These are phyloP conservation scores for Microthlaspi erraticum DNA, from an alignment of 345 rosid genomes.

Conservation along the genomic window DNA sequence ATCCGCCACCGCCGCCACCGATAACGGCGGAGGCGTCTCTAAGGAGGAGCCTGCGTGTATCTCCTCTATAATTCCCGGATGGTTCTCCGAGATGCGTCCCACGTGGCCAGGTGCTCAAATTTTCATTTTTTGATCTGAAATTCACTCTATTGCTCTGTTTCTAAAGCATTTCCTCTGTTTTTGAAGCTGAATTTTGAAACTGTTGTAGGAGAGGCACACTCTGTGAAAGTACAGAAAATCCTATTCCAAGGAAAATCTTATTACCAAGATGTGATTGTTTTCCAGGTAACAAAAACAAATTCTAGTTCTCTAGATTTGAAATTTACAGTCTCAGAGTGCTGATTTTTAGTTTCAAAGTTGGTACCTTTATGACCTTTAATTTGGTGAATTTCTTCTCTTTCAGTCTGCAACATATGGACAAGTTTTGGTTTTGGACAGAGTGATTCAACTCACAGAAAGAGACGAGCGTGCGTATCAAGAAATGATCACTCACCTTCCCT, in stretches of 20 bases:
- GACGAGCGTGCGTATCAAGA: slow-evolving; percentile 99
- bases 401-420: slow-evolving; percentile 96
- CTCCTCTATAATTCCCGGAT: slow-evolving; percentile 76
- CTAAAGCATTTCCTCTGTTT: too few species aligned
- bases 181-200: too few species aligned
- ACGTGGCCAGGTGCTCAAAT: slow-evolving; percentile 71
- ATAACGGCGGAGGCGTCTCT: slow-evolving; percentile 17
- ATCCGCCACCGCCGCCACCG: slow-evolving; percentile 28
- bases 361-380: neutral
- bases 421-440: slow-evolving; percentile 94
- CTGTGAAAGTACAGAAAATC: slow-evolving; percentile 83
- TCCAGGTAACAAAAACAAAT: slow-evolving; percentile 61
- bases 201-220: slow-evolving; percentile 91
- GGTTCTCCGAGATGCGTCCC: slow-evolving; percentile 90
- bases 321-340: neutral
- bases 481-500: slow-evolving; percentile 97
- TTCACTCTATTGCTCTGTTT: too few species aligned
- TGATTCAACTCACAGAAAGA: slow-evolving; percentile 93
- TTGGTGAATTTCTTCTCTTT: slow-evolving; percentile 5
- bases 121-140: neutral
- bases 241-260: slow-evolving; percentile 87
- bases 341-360: too few species aligned
- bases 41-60: slow-evolving; percentile 42
- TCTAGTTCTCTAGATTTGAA: neutral
- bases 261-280: slow-evolving; percentile 87